Percentiles rank a stretch among this genome's conserved stretches.
Evolutionary conservation across 371 early-diverging fungal species (phyloP).

Genomic region (Rhizopus stolonifer): DNA sequence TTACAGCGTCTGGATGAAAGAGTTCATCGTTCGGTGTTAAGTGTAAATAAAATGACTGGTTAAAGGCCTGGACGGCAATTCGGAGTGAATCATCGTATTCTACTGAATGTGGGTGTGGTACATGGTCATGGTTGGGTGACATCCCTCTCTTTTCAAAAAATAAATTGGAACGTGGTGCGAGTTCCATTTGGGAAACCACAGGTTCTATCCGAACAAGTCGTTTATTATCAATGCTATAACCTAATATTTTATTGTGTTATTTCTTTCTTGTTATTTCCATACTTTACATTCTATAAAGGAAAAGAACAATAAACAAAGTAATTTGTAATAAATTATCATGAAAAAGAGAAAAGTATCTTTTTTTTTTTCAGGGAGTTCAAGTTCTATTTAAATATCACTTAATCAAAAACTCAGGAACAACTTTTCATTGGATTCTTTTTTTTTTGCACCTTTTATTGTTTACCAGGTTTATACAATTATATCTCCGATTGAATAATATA

Average conservation of each 20-base stretch:
- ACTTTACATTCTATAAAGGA: not conserved
- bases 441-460: too few species aligned
- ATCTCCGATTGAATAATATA: too few species aligned
- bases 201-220: constrained; percentile 31
- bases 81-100: constrained; percentile 64
- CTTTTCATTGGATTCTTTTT: not conserved
- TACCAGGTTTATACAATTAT: too few species aligned
- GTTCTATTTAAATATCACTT: not conserved
- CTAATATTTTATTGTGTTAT: not conserved
- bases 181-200: constrained; percentile 28
- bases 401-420: constrained; percentile 1
- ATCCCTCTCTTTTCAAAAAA: constrained; percentile 40
- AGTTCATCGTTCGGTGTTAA: constrained; percentile 75
- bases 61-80: constrained; percentile 64
- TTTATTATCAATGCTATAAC: constrained; percentile 29
- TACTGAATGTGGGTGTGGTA: constrained; percentile 26
- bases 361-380: not conserved
- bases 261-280: too few species aligned
- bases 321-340: not conserved
- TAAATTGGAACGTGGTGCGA: constrained; percentile 34
- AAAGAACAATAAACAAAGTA: not conserved
- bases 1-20: constrained; percentile 70
- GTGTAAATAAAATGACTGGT: constrained; percentile 71
- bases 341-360: not conserved
- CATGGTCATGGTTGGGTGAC: constrained; percentile 31